A percentile compares a stretch with the other conserved stretches of the same genome.
Evolutionary conservation across 805 yeast genomes (phyloP).

Genomic region (Ogataea saltuana): DNA sequence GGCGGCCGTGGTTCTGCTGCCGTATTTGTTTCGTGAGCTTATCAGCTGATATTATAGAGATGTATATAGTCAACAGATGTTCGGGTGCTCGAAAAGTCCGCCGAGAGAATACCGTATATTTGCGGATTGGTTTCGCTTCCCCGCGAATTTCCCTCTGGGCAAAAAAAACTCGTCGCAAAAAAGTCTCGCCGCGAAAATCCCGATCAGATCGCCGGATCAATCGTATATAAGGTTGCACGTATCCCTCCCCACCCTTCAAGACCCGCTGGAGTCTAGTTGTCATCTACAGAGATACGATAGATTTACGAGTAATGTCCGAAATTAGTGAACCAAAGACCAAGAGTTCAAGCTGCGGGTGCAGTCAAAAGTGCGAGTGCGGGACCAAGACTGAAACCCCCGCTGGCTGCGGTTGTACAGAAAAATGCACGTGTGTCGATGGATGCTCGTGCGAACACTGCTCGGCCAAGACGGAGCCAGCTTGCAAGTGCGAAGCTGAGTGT

Average conservation of each 20-base stretch:
- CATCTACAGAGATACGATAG: too few species aligned
- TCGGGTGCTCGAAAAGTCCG: too few species aligned
- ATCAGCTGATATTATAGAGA: background rate
- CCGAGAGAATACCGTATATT: too few species aligned
- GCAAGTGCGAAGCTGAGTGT: constrained; percentile 13
- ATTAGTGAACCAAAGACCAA: too few species aligned
- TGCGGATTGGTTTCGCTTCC: background rate
- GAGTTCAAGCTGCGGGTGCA: constrained; percentile 7
- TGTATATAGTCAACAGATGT: background rate
- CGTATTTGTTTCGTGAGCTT: constrained; percentile 51
- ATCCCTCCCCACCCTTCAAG: too few species aligned
- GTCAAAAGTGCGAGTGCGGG: constrained; percentile 12
- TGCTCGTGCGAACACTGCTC: constrained; percentile 14
- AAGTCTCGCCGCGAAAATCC: too few species aligned
- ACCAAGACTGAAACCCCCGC: background rate
- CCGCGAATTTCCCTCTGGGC: background rate
- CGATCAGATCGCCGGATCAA: too few species aligned
- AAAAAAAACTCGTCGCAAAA: too few species aligned
- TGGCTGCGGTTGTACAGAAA: constrained; percentile 5
- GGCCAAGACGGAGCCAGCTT: constrained; percentile 4
- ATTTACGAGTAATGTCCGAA: too few species aligned
- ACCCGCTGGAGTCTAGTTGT: too few species aligned
- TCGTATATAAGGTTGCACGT: background rate
- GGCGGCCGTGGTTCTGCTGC: constrained; percentile 78
- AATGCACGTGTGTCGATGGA: constrained; percentile 15